A percentile compares a stretch with the other conserved stretches of the same genome.
phyloP scores from a whole-genome alignment of 768 basidiomycete genomes.

The Crucibulum laeve region DNA sequence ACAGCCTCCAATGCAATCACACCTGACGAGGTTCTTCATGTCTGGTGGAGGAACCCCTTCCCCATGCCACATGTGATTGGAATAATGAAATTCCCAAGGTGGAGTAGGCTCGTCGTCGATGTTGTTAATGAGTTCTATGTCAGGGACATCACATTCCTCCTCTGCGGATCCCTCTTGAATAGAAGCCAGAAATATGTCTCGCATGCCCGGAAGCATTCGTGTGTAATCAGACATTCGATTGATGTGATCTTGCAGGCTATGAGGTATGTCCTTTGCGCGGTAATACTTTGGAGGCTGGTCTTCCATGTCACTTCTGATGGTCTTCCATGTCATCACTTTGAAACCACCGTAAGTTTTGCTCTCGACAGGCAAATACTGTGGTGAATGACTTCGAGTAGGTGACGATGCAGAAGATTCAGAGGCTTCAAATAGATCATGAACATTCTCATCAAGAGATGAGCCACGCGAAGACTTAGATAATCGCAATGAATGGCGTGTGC shows the following conservation, averaged over 20 bases:
- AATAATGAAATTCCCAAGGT: constrained; percentile 84
- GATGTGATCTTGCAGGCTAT: constrained; percentile 61
- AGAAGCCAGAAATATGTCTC: constrained; percentile 55
- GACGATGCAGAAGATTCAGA: constrained; percentile 5
- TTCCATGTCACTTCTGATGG: constrained; percentile 26
- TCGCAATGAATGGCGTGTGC: too few relatives aligned
- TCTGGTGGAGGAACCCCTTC: constrained; percentile 67
- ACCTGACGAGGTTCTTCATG: constrained; percentile 52
- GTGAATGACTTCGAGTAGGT: neutral
- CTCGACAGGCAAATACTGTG: constrained; percentile 1
- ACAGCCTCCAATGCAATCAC: constrained; percentile 73
- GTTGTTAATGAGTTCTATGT: constrained; percentile 62
- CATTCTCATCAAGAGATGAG: too few relatives aligned
- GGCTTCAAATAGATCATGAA: too few relatives aligned
- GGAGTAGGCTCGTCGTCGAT: constrained; percentile 70
- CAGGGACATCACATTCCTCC: constrained; percentile 68
- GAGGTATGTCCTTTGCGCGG: constrained; percentile 51
- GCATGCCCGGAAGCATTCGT: constrained; percentile 37
- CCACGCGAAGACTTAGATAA: too few relatives aligned
- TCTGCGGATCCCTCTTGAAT: constrained; percentile 61
- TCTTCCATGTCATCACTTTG: constrained; percentile 32
- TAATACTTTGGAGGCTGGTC: constrained; percentile 28
- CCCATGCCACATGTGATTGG: constrained; percentile 76
- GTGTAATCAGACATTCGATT: constrained; percentile 43
- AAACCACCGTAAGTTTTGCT: constrained; percentile 24